A percentile compares a stretch with the other conserved stretches of the same genome.
phyloP scores from a whole-genome alignment of 345 rosid species.

The Populus simonii region DNA sequence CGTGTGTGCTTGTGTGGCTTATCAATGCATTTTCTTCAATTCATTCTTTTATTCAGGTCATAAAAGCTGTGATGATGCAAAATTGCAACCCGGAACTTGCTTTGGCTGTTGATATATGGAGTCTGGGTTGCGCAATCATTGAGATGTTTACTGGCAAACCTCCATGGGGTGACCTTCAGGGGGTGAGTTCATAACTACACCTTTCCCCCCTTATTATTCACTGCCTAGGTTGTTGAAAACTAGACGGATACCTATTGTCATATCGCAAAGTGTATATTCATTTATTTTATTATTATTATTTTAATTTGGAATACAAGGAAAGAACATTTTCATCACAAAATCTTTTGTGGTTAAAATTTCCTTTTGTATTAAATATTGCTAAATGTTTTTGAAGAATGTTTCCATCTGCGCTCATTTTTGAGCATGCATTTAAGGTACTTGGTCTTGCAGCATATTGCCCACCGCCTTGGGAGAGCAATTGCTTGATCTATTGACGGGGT shows the following conservation, averaged over 20 bases:
- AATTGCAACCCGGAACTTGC: constrained; percentile 55
- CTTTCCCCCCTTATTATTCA: background rate
- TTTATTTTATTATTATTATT: background rate
- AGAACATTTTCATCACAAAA: background rate
- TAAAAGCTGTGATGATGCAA: constrained; percentile 42
- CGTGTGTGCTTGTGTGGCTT: background rate
- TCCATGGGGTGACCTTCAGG: constrained; percentile 64
- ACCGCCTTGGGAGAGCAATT: background rate
- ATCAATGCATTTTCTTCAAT: background rate
- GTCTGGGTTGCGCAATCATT: constrained; percentile 65
- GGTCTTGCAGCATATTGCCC: background rate
- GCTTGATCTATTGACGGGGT: background rate
- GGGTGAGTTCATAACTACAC: constrained; percentile 44
- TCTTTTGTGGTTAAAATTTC: background rate
- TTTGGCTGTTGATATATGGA: constrained; percentile 74
- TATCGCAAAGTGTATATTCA: background rate
- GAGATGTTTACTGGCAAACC: constrained; percentile 70
- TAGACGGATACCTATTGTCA: background rate
- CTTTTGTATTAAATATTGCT: background rate
- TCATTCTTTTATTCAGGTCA: constrained; percentile 39
- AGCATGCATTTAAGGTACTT: background rate
- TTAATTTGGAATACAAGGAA: background rate
- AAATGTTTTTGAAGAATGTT: background rate
- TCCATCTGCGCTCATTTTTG: background rate
- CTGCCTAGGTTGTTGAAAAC: background rate